Evolutionary conservation across 306 rosid species (phyloP).

Genomic region (Castanea mollissima): DNA sequence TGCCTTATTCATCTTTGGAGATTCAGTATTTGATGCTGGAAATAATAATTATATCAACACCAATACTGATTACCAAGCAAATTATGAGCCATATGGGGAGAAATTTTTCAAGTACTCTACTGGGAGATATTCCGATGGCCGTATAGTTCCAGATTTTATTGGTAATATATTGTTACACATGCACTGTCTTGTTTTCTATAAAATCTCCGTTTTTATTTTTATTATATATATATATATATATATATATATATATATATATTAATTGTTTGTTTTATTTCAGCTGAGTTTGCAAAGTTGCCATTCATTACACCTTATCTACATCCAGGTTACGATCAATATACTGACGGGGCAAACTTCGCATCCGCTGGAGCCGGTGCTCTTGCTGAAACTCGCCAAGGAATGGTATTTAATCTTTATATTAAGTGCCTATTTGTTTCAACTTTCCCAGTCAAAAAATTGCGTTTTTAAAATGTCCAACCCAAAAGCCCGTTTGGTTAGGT

Average conservation of each 20-base stretch:
- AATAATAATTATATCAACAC: constrained; percentile 42
- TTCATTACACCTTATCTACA: constrained; percentile 26
- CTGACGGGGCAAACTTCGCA: constrained; percentile 36
- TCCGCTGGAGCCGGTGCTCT: constrained; percentile 32
- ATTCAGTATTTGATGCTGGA: constrained; percentile 37
- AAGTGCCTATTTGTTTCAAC: no score
- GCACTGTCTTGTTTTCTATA: background rate
- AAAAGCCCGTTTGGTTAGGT: no score
- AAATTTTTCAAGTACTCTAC: constrained; percentile 48
- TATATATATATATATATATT: no score
- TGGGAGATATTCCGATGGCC: constrained; percentile 53
- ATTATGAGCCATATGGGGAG: constrained; percentile 45
- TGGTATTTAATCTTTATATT: background rate
- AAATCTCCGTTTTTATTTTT: background rate
- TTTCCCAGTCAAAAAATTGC: no score
- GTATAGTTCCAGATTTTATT: constrained; percentile 45
- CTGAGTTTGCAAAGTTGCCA: constrained; percentile 27
- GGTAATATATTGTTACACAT: constrained; percentile 20
- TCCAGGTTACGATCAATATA: constrained; percentile 3
- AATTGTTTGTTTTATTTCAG: constrained; percentile 1
- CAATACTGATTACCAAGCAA: constrained; percentile 10
- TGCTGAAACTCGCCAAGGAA: background rate
- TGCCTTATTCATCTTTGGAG: constrained; percentile 42
- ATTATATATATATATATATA: no score
- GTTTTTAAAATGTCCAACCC: no score